Conservation (phyloP, 345 rosid species). For the Salix udensis region DNA sequence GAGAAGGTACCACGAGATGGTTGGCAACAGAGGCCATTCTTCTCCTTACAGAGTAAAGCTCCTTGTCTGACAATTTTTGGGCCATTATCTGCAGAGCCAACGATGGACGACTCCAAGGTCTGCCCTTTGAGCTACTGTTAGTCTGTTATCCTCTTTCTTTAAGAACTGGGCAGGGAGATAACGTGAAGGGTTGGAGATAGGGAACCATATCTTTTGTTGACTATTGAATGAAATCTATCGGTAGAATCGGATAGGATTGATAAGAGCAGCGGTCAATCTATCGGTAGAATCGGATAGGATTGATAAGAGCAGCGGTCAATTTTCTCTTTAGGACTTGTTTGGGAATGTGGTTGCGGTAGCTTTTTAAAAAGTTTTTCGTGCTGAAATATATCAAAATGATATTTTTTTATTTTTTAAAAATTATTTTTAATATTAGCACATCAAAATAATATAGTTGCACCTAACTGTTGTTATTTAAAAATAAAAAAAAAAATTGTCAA, state of each 20-base stretch:
- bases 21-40: conserved; percentile 49
- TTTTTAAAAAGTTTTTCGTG: too few species aligned
- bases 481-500: too few species aligned
- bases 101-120: background rate
- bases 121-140: background rate
- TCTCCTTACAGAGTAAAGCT: conserved; percentile 37
- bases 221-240: background rate
- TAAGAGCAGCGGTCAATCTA: background rate
- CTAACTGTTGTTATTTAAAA: too few species aligned
- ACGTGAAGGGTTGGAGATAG: background rate
- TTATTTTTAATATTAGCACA: too few species aligned
- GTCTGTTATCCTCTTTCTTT: background rate
- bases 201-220: background rate
- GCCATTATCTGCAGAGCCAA: conserved; percentile 15
- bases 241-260: background rate
- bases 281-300: background rate
- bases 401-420: too few species aligned
- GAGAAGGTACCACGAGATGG: conserved; percentile 33
- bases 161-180: background rate
- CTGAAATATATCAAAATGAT: too few species aligned
- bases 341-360: too few species aligned
- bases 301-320: background rate
- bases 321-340: too few species aligned
- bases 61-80: conserved; percentile 24
- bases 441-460: too few species aligned